Conservation (phyloP, 1,284 basidiomycete species). For the Malassezia caprae region DNA sequence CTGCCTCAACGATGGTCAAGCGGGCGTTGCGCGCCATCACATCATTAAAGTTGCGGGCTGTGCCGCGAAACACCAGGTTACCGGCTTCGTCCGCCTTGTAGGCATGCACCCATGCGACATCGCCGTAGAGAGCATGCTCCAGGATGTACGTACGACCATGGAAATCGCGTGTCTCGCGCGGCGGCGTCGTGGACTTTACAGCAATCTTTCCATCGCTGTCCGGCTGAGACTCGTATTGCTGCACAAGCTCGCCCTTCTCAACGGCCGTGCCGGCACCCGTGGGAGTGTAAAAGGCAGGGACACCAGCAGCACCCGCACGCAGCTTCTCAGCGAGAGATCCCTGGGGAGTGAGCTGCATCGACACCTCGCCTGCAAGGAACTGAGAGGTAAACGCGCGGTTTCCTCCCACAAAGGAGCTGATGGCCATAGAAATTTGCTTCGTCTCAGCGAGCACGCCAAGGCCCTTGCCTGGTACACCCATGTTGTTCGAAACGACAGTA, state of each 20-base stretch:
- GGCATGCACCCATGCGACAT: constrained; percentile 78
- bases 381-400: constrained; percentile 44
- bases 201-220: constrained; percentile 10
- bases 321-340: constrained; percentile 76
- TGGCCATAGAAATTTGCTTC: constrained; percentile 38
- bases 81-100: constrained; percentile 82
- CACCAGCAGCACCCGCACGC: constrained; percentile 81
- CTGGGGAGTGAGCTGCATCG: constrained; percentile 42
- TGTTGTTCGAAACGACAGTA: constrained; percentile 44
- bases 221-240: constrained; percentile 37
- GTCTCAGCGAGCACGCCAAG: constrained; percentile 32
- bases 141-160: constrained; percentile 73
- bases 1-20: constrained; percentile 42
- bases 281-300: constrained; percentile 90
- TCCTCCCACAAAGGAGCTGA: constrained; percentile 42
- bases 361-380: constrained; percentile 39
- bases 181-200: not conserved
- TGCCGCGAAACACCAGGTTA: constrained; percentile 49
- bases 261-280: constrained; percentile 58
- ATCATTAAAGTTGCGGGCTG: constrained; percentile 42
- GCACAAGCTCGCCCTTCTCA: constrained; percentile 49
- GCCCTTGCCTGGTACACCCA: constrained; percentile 38
- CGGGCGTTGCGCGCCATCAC: constrained; percentile 43
- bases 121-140: constrained; percentile 74
- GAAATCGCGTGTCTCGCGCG: constrained; percentile 61